Evolutionary conservation across 139 green algal species (phyloP), one percentile per base, ranked within the genome.

Genomic region (Asterochloris sp.): DNA sequence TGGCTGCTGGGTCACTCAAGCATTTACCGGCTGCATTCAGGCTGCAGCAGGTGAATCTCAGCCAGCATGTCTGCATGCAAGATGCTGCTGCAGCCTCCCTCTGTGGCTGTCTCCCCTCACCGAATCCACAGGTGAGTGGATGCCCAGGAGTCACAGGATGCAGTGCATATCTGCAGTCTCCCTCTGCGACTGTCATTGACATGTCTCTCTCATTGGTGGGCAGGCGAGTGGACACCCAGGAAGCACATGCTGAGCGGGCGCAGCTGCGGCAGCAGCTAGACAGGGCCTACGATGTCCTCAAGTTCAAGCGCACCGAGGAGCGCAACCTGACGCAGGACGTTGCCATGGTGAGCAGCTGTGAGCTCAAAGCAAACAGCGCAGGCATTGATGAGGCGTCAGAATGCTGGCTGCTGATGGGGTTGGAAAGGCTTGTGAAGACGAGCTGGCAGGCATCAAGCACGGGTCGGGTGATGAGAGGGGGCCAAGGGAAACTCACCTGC

Each of bases 241-340:
- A 81, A 60, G 67, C n/a, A 26, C 61, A 81, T 71, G 78, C 54
- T 23, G 74, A 83, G 78, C 61, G 75, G 61, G 78, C 69, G 29
- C 74, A 28, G 29, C 62, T 87, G 54, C 67, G 80, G 38, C 78
- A 84, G 68, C 77, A 86, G 74, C 81, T 89, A 29, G 83, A 89
- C 83, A 28, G 67, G 21, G 80, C 85, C 28, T 91, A 89, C 28
- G 88, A 91, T 69, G 54, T 29, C 38, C 82, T 89, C 81, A 88
- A 88, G 83, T 74, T 88, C 73, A 86, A 87, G 74, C 85, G 82
- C 60, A 75, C 77, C 14, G 81, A 89, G 74, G 85, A 91, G 83
- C 23, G 67, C 12, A 78, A 83, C 29, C 69, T 91, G 73, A 21
- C 29, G 69, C 60, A 78, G 29, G 87, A 91, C 77, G 62, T 91